Percentiles rank a stretch among this genome's conserved stretches.
phyloP scores from a whole-genome alignment of 2,329 filamentous ascomycete genomes.

The Cryphonectria japonica region DNA sequence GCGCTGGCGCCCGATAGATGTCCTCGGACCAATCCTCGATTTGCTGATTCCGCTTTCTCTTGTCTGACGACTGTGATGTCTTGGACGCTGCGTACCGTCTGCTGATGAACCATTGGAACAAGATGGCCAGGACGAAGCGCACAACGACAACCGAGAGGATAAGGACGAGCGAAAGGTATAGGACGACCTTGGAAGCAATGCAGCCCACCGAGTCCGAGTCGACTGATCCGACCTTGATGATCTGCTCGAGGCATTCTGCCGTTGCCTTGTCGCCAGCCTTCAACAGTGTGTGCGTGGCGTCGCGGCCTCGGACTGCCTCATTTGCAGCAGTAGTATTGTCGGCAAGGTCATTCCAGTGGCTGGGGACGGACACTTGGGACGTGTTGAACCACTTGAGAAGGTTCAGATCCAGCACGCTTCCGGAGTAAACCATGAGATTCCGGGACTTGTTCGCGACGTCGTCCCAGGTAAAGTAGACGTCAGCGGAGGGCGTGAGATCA shows the following conservation, averaged over 20 bases:
- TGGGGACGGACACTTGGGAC: slow-evolving; percentile 74
- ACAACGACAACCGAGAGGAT: slow-evolving; percentile 86
- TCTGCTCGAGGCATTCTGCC: slow-evolving; percentile 86
- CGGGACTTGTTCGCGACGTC: slow-evolving; percentile 87
- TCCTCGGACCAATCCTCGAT: slow-evolving; percentile 99
- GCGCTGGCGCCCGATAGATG: slow-evolving; percentile 88
- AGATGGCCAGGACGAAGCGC: slow-evolving; percentile 84
- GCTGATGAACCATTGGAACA: slow-evolving; percentile 97
- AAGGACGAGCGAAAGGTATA: slow-evolving; percentile 90
- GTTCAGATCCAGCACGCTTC: slow-evolving; percentile 87
- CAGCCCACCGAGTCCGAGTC: slow-evolving; percentile 96
- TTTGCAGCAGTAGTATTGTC: slow-evolving; percentile 65
- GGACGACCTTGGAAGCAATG: slow-evolving; percentile 94
- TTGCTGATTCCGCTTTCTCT: slow-evolving; percentile 84
- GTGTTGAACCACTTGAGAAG: slow-evolving; percentile 89
- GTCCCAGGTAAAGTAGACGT: slow-evolving; percentile 96
- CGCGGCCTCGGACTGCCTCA: slow-evolving; percentile 73
- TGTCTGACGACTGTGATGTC: slow-evolving; percentile 80
- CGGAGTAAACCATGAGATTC: slow-evolving; percentile 93
- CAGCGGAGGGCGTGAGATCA: slow-evolving; percentile 68
- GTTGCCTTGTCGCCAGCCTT: slow-evolving; percentile 76
- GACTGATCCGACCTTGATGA: slow-evolving; percentile 93
- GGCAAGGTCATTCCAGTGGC: slow-evolving; percentile 78
- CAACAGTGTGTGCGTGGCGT: slow-evolving; percentile 88
- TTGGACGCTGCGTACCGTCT: slow-evolving; percentile 82